Evolutionary conservation across 345 rosid genomes (phyloP).

Genomic region (rapeseed (Brassica napus)): DNA sequence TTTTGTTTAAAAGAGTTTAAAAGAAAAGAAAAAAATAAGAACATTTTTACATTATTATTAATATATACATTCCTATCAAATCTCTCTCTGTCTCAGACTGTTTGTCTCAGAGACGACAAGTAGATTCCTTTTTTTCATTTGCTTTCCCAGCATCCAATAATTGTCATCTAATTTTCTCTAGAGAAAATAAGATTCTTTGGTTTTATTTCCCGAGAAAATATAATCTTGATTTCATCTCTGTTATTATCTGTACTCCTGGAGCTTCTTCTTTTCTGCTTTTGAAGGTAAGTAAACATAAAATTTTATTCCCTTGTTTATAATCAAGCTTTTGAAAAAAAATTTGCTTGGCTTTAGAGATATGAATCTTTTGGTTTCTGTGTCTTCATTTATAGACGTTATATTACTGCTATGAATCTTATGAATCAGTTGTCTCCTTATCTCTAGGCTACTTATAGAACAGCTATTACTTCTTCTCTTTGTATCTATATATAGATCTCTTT

Average conservation of each 20-base stretch:
- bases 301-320: neutral
- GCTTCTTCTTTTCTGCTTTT: constrained; percentile 28
- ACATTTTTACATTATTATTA: constrained; percentile 17
- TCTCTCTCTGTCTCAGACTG: constrained; percentile 40
- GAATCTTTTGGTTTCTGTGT: constrained; percentile 30
- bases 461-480: constrained; percentile 15
- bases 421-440: constrained; percentile 12
- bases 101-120: constrained; percentile 41
- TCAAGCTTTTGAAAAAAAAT: neutral
- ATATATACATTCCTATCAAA: constrained; percentile 27
- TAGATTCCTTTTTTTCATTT: constrained; percentile 28
- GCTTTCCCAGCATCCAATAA: constrained; percentile 38
- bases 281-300: constrained; percentile 20
- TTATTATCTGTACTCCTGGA: constrained; percentile 12
- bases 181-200: neutral
- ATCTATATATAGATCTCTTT: constrained; percentile 35
- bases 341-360: constrained; percentile 10
- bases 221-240: constrained; percentile 28
- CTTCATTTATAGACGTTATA: constrained; percentile 4
- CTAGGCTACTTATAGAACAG: constrained; percentile 28
- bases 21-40: constrained; percentile 6
- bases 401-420: constrained; percentile 9
- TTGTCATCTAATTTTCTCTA: constrained; percentile 12
- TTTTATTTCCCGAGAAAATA: constrained; percentile 13
- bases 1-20: neutral